Base-by-base conservation (phyloP, 2,329 filamentous ascomycete genomes). In the Celoporthe dispersa region DNA sequence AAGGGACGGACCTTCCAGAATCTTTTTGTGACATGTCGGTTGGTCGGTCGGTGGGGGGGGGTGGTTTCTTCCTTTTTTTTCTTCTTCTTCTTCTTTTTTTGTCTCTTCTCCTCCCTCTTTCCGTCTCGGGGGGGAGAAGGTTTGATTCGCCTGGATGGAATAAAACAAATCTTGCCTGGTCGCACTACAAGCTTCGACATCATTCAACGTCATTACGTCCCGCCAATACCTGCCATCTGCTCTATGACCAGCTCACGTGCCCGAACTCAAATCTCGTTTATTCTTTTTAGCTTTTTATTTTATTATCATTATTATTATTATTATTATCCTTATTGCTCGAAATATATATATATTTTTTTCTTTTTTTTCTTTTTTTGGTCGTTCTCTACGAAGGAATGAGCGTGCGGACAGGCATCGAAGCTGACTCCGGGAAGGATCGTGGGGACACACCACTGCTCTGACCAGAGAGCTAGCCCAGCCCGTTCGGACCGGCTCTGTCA, bases 181-280 rank as follows among this genome's bases (percentile, higher is more conserved):
- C 64, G 41, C 44, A 48, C 44, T 55, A 67, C 64, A 35, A 37
- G 37, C 44, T 37, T 59, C 33, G 44, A 66, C 31, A 11, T 37
- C 48, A 3, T 57, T 41, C 44, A 37, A 16, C 44, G n/a, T 37
- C 22, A n/a, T 55, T 7, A 2, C 39, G 12, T 64, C 44, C 37
- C 16, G n/a, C 19, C 22, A 25, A 57, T 9, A 14, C 37, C 33
- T n/a, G 6, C 31, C 16, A 31, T 19, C 33, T 19, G 22, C 22
- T 37, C 33, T n/a, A 33, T 57, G 53, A 31, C 57, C 33, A 60
- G 6, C 22, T 37, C 19, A 35, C 57, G 57, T 37, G 25, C 25
- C 28, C 53, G 7, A 57, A 31, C 25, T 57, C 53, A 31, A 57
- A 31, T 57, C 28, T 57, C 53, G 28, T 57, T 7, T 57, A 48